A percentile compares a stretch with the other conserved stretches of the same genome.
Evolutionary conservation across 2,329 filamentous ascomycete genomes (phyloP).

Genomic region (Metarhizium robertsii): DNA sequence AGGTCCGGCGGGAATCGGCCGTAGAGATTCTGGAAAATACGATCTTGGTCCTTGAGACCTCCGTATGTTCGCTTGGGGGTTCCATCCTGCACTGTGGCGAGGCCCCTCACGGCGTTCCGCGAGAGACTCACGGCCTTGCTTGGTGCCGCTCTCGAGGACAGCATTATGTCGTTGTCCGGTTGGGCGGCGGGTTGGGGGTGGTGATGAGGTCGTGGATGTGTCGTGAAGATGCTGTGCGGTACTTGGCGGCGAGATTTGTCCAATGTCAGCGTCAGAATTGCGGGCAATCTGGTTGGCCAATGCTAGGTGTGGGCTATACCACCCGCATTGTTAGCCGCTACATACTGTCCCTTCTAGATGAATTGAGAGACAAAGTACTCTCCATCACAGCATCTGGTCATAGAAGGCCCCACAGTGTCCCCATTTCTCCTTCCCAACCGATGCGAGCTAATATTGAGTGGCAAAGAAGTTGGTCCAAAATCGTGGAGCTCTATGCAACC

Average conservation of each 20-base stretch:
- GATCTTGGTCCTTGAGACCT: constrained; percentile 88
- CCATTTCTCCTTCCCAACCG: background rate
- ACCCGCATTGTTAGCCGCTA: constrained; percentile 20
- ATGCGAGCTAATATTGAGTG: background rate
- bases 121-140: constrained; percentile 29
- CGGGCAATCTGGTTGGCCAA: constrained; percentile 32
- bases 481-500: too few species aligned
- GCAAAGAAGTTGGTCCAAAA: too few species aligned
- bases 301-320: constrained; percentile 19
- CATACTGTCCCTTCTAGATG: background rate
- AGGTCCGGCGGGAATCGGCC: constrained; percentile 84
- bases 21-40: constrained; percentile 99
- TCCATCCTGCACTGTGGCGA: constrained; percentile 74
- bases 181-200: constrained; percentile 9
- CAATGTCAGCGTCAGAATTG: constrained; percentile 28
- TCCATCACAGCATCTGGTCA: background rate
- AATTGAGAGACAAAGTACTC: background rate
- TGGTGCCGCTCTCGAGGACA: constrained; percentile 34
- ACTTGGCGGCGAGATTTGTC: constrained; percentile 24
- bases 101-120: constrained; percentile 48
- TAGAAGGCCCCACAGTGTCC: background rate
- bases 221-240: constrained; percentile 23
- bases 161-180: constrained; percentile 29
- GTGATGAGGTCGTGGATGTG: constrained; percentile 14
- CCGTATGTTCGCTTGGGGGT: constrained; percentile 66